Evolutionary conservation across 2,329 filamentous ascomycete genomes (phyloP).

Genomic region (Phyllosticta ampelicida): DNA sequence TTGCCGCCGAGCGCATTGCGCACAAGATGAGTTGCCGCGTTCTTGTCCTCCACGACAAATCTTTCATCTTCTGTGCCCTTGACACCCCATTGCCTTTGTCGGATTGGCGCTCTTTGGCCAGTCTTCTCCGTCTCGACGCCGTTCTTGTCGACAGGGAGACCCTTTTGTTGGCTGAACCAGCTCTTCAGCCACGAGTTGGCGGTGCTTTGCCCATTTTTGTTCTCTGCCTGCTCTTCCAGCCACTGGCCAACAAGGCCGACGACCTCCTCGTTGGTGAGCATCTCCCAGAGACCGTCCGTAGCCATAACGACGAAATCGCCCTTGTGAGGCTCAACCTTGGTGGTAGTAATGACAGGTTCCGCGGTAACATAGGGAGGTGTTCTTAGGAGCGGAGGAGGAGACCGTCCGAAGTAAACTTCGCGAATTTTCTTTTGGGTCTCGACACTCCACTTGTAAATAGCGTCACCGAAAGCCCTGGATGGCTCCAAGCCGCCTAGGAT

Average conservation of each 20-base stretch:
- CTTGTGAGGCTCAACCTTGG: constrained; percentile 75
- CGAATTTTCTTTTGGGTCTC: constrained; percentile 78
- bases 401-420: constrained; percentile 76
- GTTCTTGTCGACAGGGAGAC: constrained; percentile 65
- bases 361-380: constrained; percentile 96
- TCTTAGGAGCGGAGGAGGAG: constrained; percentile 64
- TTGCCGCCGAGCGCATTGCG: constrained; percentile 90
- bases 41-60: constrained; percentile 93
- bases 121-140: constrained; percentile 38
- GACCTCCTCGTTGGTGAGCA: constrained; percentile 97
- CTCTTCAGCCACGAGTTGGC: constrained; percentile 54
- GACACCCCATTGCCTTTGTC: constrained; percentile 84
- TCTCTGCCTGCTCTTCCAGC: constrained; percentile 64
- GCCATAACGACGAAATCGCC: constrained; percentile 95
- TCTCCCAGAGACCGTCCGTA: constrained; percentile 96
- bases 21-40: constrained; percentile 89
- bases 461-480: constrained; percentile 89
- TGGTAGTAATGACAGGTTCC: constrained; percentile 88
- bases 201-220: constrained; percentile 22
- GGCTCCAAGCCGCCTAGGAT: constrained; percentile 89
- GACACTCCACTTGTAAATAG: constrained; percentile 88
- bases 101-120: constrained; percentile 79
- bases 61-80: constrained; percentile 60
- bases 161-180: constrained; percentile 52
- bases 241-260: constrained; percentile 93